These are phyloP conservation scores for Drechslerella stenobrocha DNA, from an alignment of 2,329 filamentous ascomycete genomes.

Conservation along the genomic window DNA sequence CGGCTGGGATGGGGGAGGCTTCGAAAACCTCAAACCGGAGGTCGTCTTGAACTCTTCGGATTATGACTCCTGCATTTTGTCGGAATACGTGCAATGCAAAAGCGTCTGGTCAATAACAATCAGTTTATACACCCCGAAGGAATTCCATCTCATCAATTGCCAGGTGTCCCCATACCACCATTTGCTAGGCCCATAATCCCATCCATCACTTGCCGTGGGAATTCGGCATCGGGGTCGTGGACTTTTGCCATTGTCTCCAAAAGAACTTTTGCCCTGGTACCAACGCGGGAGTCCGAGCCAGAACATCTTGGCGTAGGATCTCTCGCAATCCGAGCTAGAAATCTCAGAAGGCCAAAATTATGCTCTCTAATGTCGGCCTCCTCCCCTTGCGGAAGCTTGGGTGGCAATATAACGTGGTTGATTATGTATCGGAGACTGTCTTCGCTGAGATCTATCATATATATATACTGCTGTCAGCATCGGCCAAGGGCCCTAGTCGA, in stretches of 20 bases:
- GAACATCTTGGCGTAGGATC: background rate
- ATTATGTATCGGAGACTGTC: slow-evolving; percentile 13
- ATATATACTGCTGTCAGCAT: background rate
- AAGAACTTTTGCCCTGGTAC: background rate
- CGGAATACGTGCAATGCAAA: slow-evolving; percentile 57
- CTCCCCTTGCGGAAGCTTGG: slow-evolving; percentile 22
- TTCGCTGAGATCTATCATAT: background rate
- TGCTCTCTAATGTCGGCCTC: background rate
- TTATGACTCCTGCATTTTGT: slow-evolving; percentile 60
- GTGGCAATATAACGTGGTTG: slow-evolving; percentile 24
- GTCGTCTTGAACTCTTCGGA: slow-evolving; percentile 53
- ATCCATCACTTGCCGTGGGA: background rate
- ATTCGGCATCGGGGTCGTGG: slow-evolving; percentile 2
- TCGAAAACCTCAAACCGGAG: slow-evolving; percentile 59
- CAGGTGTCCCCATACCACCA: slow-evolving; percentile 8
- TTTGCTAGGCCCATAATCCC: background rate
- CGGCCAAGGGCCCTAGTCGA: too few species aligned
- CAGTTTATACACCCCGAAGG: too few species aligned
- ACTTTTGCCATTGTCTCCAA: background rate
- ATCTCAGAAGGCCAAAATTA: slow-evolving; percentile 4
- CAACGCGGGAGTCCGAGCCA: background rate
- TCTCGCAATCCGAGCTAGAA: slow-evolving; percentile 2
- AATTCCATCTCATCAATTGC: background rate
- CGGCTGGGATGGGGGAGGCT: slow-evolving; percentile 57
- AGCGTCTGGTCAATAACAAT: slow-evolving; percentile 47